Evolutionary conservation across 371 early-diverging fungal genomes (phyloP).

Genomic region (Sporodiniella umbellata): DNA sequence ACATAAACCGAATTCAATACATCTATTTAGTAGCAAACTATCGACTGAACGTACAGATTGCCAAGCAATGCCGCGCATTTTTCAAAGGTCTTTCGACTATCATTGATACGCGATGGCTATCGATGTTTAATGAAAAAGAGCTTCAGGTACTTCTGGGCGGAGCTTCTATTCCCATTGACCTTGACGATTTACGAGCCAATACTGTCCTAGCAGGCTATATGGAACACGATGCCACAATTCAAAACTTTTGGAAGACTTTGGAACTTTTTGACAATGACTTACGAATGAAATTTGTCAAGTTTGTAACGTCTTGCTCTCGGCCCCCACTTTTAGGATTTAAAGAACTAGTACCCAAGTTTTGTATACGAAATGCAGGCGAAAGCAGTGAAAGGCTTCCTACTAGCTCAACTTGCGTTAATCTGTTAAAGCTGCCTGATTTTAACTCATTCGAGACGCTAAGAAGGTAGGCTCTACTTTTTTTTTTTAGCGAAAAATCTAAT

Average conservation of each 20-base stretch:
- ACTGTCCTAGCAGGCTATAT: constrained; percentile 84
- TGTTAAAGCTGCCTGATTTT: constrained; percentile 89
- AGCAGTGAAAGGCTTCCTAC: constrained; percentile 69
- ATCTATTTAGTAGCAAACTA: constrained; percentile 81
- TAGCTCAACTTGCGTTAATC: constrained; percentile 93
- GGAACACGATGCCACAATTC: constrained; percentile 64
- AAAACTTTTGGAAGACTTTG: constrained; percentile 84
- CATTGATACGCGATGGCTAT: constrained; percentile 70
- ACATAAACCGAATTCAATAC: constrained; percentile 77
- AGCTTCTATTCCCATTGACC: constrained; percentile 69
- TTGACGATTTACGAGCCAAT: constrained; percentile 72
- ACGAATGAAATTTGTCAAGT: constrained; percentile 75
- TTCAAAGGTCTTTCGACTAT: constrained; percentile 79
- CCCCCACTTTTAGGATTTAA: constrained; percentile 91
- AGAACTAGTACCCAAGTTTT: constrained; percentile 75
- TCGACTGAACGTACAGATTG: constrained; percentile 75
- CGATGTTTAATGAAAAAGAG: constrained; percentile 86
- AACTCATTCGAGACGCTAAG: constrained; percentile 50
- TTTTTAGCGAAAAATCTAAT: too few relatives aligned
- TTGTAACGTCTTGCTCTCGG: constrained; percentile 88
- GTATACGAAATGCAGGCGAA: constrained; percentile 69
- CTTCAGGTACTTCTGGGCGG: constrained; percentile 90
- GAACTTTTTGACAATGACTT: constrained; percentile 61
- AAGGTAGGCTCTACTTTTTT: too few relatives aligned
- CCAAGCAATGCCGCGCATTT: constrained; percentile 83